phyloP scores from a whole-genome alignment of 495 filamentous ascomycete species.

The Penicillium longicatenatum region DNA sequence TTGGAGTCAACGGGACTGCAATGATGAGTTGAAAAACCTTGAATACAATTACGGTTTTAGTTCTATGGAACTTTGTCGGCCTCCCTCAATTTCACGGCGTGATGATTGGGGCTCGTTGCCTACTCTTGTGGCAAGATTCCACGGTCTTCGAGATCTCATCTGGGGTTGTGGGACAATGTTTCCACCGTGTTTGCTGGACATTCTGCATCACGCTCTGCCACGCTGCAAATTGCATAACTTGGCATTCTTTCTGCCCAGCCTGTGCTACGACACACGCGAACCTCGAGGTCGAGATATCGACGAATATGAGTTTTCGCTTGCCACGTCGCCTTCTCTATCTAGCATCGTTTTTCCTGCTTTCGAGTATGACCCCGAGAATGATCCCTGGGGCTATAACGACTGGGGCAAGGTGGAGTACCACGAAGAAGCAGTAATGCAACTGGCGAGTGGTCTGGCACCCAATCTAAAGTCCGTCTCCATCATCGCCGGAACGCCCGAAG shows the following conservation, averaged over 20 bases:
- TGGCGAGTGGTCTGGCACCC: not conserved
- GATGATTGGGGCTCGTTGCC: not conserved
- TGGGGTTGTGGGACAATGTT: not conserved
- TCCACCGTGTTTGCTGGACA: not conserved
- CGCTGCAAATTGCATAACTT: not conserved
- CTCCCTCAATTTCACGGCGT: not conserved
- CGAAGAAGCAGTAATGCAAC: not conserved
- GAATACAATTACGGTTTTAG: not conserved
- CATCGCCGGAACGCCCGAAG: not conserved
- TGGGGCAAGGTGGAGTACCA: not conserved
- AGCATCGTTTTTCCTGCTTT: not conserved
- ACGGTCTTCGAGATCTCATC: not conserved
- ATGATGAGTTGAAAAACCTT: not conserved
- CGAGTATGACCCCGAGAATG: not conserved
- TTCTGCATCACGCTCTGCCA: not conserved
- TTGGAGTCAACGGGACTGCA: not conserved
- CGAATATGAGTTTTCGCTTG: not conserved
- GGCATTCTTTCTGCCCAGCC: not conserved
- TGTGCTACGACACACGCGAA: not conserved
- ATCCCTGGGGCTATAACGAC: not conserved
- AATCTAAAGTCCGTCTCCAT: not conserved
- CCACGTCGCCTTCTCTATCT: not conserved
- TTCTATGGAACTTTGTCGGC: not conserved
- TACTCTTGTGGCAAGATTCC: not conserved
- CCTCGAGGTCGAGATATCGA: not conserved